Conservation (phyloP, 2,329 filamentous ascomycete species). For the Penicillium capsulatum region DNA sequence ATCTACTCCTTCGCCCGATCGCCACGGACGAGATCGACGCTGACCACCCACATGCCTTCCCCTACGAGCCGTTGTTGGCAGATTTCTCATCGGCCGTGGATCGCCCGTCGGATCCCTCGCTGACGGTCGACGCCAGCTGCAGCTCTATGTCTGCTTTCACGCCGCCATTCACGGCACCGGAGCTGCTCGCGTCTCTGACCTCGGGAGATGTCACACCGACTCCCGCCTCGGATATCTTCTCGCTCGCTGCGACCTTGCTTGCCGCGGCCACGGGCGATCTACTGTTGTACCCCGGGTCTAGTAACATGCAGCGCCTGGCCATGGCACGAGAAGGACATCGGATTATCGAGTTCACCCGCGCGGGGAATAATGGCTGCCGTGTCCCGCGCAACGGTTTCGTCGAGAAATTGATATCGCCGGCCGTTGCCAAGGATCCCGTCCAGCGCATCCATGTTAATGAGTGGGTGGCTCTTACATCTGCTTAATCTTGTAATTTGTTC, state of each 20-base stretch:
- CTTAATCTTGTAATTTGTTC: slow-evolving; percentile 5
- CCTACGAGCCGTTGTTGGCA: slow-evolving; percentile 41
- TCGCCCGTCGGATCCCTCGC: slow-evolving; percentile 9
- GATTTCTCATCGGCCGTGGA: slow-evolving; percentile 45
- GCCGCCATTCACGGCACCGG: slow-evolving; percentile 45
- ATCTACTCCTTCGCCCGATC: slow-evolving; percentile 38
- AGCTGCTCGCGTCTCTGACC: slow-evolving; percentile 38
- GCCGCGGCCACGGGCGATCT: slow-evolving; percentile 45
- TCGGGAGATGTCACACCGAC: slow-evolving; percentile 35
- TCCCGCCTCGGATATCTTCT: slow-evolving; percentile 44
- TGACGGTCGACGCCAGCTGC: slow-evolving; percentile 10
- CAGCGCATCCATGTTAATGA: slow-evolving; percentile 29
- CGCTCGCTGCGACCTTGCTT: slow-evolving; percentile 44
- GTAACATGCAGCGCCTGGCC: slow-evolving; percentile 39
- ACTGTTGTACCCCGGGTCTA: slow-evolving; percentile 41
- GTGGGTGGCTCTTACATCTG: slow-evolving; percentile 29
- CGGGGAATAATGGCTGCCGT: slow-evolving; percentile 35
- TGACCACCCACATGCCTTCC: slow-evolving; percentile 22
- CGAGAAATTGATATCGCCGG: slow-evolving; percentile 37
- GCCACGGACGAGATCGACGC: slow-evolving; percentile 7
- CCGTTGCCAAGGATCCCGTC: slow-evolving; percentile 38
- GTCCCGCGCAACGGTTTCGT: slow-evolving; percentile 41
- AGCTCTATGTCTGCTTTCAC: slow-evolving; percentile 40
- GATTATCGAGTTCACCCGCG: slow-evolving; percentile 40
- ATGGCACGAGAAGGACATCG: slow-evolving; percentile 45